Evolutionary conservation across 371 early-diverging fungal species (phyloP).

Genomic region (Parasitella parasitica): DNA sequence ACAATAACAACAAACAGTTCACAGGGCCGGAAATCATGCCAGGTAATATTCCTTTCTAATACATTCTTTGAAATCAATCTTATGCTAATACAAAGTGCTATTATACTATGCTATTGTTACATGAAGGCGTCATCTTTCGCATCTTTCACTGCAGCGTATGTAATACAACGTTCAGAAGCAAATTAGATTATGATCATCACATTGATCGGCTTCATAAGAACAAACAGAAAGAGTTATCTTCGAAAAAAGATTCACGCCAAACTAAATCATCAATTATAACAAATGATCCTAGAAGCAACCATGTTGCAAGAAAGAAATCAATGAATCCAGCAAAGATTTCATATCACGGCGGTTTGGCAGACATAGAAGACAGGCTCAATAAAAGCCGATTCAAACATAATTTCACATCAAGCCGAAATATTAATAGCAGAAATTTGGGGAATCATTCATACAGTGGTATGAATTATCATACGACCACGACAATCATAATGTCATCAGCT

Average conservation of each 20-base stretch:
- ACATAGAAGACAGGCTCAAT: background rate
- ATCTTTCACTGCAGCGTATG: background rate
- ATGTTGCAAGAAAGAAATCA: background rate
- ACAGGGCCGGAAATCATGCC: background rate
- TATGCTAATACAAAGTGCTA: background rate
- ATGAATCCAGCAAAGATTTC: background rate
- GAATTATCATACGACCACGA: background rate
- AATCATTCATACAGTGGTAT: background rate
- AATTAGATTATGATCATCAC: background rate
- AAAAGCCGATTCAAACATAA: background rate
- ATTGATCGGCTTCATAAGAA: background rate
- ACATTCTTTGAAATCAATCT: background rate
- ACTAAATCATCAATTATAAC: background rate
- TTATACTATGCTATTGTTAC: background rate
- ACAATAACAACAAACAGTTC: background rate
- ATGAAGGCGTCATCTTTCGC: background rate
- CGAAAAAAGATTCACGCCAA: background rate
- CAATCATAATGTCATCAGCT: background rate
- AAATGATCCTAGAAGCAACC: background rate
- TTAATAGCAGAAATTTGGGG: background rate
- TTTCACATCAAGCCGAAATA: background rate
- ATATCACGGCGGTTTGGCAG: background rate
- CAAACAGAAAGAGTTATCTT: background rate
- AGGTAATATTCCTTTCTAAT: background rate
- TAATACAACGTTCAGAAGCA: background rate